Conservation (phyloP, 2,329 filamentous ascomycete genomes). For the Amauroascus verrucosus region DNA sequence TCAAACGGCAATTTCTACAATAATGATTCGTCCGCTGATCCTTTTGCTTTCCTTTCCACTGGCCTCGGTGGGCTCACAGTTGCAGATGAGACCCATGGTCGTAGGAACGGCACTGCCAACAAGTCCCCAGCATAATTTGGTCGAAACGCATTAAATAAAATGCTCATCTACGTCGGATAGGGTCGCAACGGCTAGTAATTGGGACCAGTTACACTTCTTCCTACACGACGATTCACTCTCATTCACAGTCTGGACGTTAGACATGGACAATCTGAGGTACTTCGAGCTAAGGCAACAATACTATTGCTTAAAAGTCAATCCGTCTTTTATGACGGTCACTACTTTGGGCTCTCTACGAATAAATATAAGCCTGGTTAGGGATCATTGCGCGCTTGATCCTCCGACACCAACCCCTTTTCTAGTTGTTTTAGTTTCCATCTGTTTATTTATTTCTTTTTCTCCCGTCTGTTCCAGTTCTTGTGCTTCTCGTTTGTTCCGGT, state of each 20-base stretch:
- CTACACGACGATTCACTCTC: too few species aligned
- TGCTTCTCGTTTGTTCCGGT: slow-evolving; percentile 4
- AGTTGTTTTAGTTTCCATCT: background rate
- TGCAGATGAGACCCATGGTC: slow-evolving; percentile 36
- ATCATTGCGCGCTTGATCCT: background rate
- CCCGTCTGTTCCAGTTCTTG: slow-evolving; percentile 9
- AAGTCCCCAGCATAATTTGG: slow-evolving; percentile 35
- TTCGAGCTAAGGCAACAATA: background rate
- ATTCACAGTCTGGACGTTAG: background rate
- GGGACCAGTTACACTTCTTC: background rate
- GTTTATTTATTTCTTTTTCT: slow-evolving; percentile 2
- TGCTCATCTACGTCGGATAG: background rate
- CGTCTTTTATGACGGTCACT: background rate
- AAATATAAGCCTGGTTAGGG: background rate
- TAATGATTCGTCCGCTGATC: slow-evolving; percentile 46
- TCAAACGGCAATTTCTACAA: slow-evolving; percentile 63
- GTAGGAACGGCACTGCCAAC: slow-evolving; percentile 37
- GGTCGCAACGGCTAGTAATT: background rate
- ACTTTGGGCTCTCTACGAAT: background rate
- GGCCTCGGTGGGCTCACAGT: slow-evolving; percentile 52
- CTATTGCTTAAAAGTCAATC: background rate
- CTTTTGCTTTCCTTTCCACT: slow-evolving; percentile 54
- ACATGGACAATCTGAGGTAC: background rate
- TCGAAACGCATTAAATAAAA: background rate
- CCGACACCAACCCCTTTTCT: background rate